phyloP scores from a whole-genome alignment of 2,329 filamentous ascomycete genomes.

The Metarhizium sp. region DNA sequence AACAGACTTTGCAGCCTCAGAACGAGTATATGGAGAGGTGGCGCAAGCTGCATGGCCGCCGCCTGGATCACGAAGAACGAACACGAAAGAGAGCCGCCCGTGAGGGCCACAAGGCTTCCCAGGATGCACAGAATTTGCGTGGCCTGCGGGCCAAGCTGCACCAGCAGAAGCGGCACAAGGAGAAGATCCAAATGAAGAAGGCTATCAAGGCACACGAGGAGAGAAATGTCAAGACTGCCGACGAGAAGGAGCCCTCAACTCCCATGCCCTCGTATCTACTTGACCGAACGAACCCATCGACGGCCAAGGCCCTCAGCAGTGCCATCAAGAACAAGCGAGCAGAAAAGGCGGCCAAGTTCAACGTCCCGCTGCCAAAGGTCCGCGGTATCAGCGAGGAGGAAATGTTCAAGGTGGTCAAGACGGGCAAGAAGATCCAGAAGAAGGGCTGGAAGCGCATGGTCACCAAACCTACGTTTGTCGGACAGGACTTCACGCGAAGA shows the following conservation, averaged over 20 bases:
- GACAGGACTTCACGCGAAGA: slow-evolving; percentile 77
- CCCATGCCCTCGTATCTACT: slow-evolving; percentile 89
- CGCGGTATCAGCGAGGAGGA: slow-evolving; percentile 87
- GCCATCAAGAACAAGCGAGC: slow-evolving; percentile 93
- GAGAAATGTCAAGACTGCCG: slow-evolving; percentile 84
- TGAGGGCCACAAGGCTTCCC: slow-evolving; percentile 78
- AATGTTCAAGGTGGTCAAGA: slow-evolving; percentile 96
- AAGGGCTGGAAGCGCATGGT: slow-evolving; percentile 69
- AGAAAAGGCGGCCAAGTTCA: slow-evolving; percentile 91
- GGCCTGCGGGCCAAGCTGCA: slow-evolving; percentile 89
- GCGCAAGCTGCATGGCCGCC: slow-evolving; percentile 42
- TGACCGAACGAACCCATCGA: slow-evolving; percentile 58
- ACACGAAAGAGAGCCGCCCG: slow-evolving; percentile 77
- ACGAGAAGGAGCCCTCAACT: slow-evolving; percentile 68
- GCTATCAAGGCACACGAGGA: slow-evolving; percentile 91
- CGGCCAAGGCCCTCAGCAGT: slow-evolving; percentile 62
- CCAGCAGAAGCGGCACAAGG: slow-evolving; percentile 85
- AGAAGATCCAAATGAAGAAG: slow-evolving; percentile 99
- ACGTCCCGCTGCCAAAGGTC: slow-evolving; percentile 87
- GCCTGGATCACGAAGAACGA: slow-evolving; percentile 77
- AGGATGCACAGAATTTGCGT: slow-evolving; percentile 87
- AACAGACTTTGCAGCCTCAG: slow-evolving; percentile 51
- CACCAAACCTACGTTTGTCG: slow-evolving; percentile 63
- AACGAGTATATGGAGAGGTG: slow-evolving; percentile 74
- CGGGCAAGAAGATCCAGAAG: slow-evolving; percentile 87